phyloP scores from a whole-genome alignment of 495 filamentous ascomycete species.

The Aspergillus kassunensis region DNA sequence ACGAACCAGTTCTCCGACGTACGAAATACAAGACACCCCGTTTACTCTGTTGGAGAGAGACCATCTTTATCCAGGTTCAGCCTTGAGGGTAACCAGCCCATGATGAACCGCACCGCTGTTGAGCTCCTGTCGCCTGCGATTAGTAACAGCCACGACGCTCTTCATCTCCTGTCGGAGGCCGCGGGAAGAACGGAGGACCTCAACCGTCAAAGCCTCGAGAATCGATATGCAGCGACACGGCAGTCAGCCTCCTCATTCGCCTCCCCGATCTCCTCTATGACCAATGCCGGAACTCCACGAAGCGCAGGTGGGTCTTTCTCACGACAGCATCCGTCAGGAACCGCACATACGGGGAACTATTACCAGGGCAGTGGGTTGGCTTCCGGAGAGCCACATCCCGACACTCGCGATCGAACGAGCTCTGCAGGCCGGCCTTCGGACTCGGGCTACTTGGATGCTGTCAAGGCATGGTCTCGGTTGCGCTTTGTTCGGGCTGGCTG shows the following conservation, averaged over 20 bases:
- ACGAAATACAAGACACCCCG: slow-evolving; percentile 24
- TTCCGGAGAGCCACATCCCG: slow-evolving; percentile 29
- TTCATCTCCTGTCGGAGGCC: slow-evolving; percentile 57
- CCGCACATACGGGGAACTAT: slow-evolving; percentile 27
- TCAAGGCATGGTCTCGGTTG: slow-evolving; percentile 84
- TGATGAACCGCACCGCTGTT: slow-evolving; percentile 52
- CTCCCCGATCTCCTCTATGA: slow-evolving; percentile 39
- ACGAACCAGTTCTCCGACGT: slow-evolving; percentile 29
- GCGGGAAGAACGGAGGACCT: slow-evolving; percentile 50
- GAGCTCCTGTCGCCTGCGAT: slow-evolving; percentile 55
- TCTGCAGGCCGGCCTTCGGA: slow-evolving; percentile 26
- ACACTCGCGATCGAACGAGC: slow-evolving; percentile 26
- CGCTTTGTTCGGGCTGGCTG: slow-evolving; percentile 93
- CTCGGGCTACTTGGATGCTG: slow-evolving; percentile 52
- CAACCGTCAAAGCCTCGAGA: slow-evolving; percentile 40
- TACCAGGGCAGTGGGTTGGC: slow-evolving; percentile 26
- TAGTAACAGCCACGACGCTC: slow-evolving; percentile 55
- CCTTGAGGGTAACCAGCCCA: slow-evolving; percentile 38
- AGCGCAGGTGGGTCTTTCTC: slow-evolving; percentile 37
- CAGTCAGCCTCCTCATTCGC: slow-evolving; percentile 43
- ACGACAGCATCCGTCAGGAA: slow-evolving; percentile 30
- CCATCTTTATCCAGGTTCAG: slow-evolving; percentile 23
- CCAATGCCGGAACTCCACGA: slow-evolving; percentile 38
- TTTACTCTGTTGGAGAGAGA: slow-evolving; percentile 31
- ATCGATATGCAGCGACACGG: slow-evolving; percentile 34